A percentile compares a stretch with the other conserved stretches of the same genome.
Conservation (phyloP, 192 early-diverging fungal species). For the Coemansia sp. region DNA sequence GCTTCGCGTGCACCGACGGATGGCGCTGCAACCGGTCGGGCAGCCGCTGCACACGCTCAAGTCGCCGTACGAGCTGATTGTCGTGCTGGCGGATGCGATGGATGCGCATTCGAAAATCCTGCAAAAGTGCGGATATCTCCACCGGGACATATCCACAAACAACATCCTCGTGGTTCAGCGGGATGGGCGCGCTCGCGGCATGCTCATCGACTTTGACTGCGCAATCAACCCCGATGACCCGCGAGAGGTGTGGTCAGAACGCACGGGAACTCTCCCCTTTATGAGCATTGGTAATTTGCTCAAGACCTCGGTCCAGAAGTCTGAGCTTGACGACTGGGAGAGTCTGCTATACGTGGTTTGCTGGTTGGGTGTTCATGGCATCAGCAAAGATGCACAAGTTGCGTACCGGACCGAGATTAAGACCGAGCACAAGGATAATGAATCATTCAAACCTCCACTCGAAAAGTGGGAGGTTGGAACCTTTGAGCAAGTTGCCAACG, state of each 20-base stretch:
- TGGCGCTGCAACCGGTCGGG: background rate
- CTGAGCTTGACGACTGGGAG: constrained; percentile 21
- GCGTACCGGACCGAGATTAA: background rate
- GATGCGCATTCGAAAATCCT: constrained; percentile 2
- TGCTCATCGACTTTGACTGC: constrained; percentile 23
- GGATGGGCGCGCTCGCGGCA: background rate
- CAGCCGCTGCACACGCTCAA: background rate
- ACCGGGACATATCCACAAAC: constrained; percentile 16
- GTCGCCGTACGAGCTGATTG: constrained; percentile 15
- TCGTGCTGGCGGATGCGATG: constrained; percentile 26
- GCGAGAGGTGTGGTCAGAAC: background rate
- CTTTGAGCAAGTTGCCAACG: background rate
- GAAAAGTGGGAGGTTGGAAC: background rate
- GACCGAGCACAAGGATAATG: background rate
- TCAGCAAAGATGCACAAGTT: background rate
- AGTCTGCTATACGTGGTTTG: constrained; percentile 16
- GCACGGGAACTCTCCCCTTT: constrained; percentile 4
- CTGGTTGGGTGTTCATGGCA: background rate
- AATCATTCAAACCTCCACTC: background rate
- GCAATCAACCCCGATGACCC: background rate
- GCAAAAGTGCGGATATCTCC: constrained; percentile 5
- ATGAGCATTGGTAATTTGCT: constrained; percentile 17
- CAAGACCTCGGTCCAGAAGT: background rate
- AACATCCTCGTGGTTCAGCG: constrained; percentile 9
- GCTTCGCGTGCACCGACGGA: constrained; percentile 1